Evolutionary conservation across 2,329 filamentous ascomycete genomes (phyloP).

Genomic region (Xylaria sp.): DNA sequence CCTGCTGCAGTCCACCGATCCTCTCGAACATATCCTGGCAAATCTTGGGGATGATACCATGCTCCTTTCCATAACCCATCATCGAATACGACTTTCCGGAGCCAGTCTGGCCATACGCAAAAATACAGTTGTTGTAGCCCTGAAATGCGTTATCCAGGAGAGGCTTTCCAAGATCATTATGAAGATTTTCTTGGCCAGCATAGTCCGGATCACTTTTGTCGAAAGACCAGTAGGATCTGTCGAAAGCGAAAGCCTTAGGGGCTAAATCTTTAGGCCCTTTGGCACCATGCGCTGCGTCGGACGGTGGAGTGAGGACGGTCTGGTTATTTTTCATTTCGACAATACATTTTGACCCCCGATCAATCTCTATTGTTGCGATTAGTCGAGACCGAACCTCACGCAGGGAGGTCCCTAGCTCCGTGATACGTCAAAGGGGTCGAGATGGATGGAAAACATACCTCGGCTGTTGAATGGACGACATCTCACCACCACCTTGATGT

Average conservation of each 20-base stretch:
- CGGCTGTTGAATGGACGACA: slow-evolving; percentile 92
- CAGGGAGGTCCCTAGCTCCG: not conserved
- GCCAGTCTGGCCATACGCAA: slow-evolving; percentile 97
- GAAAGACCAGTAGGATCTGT: slow-evolving; percentile 98
- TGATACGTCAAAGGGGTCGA: not conserved
- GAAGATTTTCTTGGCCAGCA: slow-evolving; percentile 87
- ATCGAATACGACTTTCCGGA: slow-evolving; percentile 99
- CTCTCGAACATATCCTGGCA: slow-evolving; percentile 97
- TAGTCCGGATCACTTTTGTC: slow-evolving; percentile 80
- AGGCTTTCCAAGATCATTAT: slow-evolving; percentile 85
- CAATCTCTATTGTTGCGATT: slow-evolving; percentile 68
- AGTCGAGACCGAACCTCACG: slow-evolving; percentile 18
- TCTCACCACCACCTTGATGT: slow-evolving; percentile 99
- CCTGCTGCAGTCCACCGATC: slow-evolving; percentile 72
- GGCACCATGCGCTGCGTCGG: slow-evolving; percentile 59
- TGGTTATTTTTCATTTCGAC: slow-evolving; percentile 95
- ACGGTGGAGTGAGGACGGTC: slow-evolving; percentile 80
- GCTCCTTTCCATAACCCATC: slow-evolving; percentile 98
- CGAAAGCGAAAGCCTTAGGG: slow-evolving; percentile 90
- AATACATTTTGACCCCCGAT: slow-evolving; percentile 92
- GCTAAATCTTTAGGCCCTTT: slow-evolving; percentile 75
- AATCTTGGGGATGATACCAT: slow-evolving; percentile 95
- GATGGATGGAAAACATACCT: slow-evolving; percentile 61
- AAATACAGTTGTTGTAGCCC: slow-evolving; percentile 99
- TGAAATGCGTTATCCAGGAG: slow-evolving; percentile 97